Evolutionary conservation across 2,329 filamentous ascomycete genomes (phyloP), one percentile per base, ranked within the genome.

Genomic region (Colletotrichum plurivorum): DNA sequence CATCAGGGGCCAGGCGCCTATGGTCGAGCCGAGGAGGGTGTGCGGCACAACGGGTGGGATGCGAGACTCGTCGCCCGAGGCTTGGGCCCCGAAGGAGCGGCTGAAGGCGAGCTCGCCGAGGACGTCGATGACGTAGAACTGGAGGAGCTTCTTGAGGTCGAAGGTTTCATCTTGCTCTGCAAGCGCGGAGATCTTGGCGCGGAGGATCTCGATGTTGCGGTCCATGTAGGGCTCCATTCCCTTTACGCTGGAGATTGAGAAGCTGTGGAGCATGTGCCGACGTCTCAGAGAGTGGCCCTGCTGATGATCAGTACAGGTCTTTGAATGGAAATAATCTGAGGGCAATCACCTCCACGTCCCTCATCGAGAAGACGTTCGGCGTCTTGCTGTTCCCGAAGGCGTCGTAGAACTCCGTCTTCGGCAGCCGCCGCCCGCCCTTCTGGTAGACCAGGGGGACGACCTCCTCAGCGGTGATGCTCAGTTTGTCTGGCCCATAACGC

Each of bases 191-290:
- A 78, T 73, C 56, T 73, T 76, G 1, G 72, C 55, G 8, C 69
- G 73, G 6, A 81, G 66, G 12, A 77, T 73, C 10, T 55, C 61
- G 25, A 80, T 76, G 65, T 79, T 78, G 6, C 46, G 13, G 27
- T 81, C 78, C 1, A 81, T 53, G 43, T 77, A 73, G 27, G 72
- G 65, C 55, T 80, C 79, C 79, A 81, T 80, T 10, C 76, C 73
- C 61, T 80, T 80, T 27, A 81, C 74, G 53, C 67, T 67, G 5
- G 58, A 49, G 4, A 63, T 25, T 2, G 64, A 67, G 58, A 67
- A 67, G 15, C 58, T 63, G 25, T 67, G 60, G 5, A 57, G 55
- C 64, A 67, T 67, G 22, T 56, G 64, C 3, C 64, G 57, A 13
- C 64, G 64, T 3, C 64, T 31, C 0, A 52, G 16, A 9, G 57